Evolutionary conservation across 1,139 yeast species (phyloP).

Genomic region (Blastobotrys ciferrii): DNA sequence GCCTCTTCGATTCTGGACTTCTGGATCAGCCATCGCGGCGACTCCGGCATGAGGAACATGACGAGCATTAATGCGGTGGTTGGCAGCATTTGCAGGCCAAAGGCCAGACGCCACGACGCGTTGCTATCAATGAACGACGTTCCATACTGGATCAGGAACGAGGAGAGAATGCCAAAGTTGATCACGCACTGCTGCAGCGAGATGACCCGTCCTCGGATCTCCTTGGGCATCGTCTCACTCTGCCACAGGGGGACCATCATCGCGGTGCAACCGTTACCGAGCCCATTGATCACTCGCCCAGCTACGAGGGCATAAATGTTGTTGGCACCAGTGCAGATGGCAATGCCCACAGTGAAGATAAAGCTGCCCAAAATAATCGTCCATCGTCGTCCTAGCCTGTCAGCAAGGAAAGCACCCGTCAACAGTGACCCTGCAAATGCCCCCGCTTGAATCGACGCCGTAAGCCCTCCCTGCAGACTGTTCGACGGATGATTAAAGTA

Average conservation of each 20-base stretch:
- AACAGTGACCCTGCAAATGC: constrained; percentile 23
- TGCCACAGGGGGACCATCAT: constrained; percentile 59
- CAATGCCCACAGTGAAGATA: constrained; percentile 21
- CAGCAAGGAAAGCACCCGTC: constrained; percentile 20
- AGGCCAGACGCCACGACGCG: constrained; percentile 38
- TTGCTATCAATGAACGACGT: constrained; percentile 50
- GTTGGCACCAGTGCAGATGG: constrained; percentile 20
- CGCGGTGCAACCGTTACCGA: constrained; percentile 57
- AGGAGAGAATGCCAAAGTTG: constrained; percentile 56
- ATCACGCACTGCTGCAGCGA: constrained; percentile 34
- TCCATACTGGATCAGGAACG: constrained; percentile 79
- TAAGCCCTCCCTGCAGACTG: constrained; percentile 23
- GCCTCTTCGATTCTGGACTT: constrained; percentile 56
- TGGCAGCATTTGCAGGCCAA: constrained; percentile 46
- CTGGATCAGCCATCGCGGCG: constrained; percentile 69
- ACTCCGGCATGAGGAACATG: constrained; percentile 70
- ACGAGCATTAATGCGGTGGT: constrained; percentile 45
- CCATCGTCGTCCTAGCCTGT: constrained; percentile 20
- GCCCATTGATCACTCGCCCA: constrained; percentile 44
- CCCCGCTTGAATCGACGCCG: constrained; percentile 24
- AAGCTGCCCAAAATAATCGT: constrained; percentile 20
- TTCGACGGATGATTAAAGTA: constrained; percentile 22
- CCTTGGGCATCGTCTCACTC: constrained; percentile 56
- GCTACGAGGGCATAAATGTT: constrained; percentile 23
- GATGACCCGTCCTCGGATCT: constrained; percentile 46